Conservation (phyloP, 176 grass and related monocot genomes). For the Oryza longistaminata region DNA sequence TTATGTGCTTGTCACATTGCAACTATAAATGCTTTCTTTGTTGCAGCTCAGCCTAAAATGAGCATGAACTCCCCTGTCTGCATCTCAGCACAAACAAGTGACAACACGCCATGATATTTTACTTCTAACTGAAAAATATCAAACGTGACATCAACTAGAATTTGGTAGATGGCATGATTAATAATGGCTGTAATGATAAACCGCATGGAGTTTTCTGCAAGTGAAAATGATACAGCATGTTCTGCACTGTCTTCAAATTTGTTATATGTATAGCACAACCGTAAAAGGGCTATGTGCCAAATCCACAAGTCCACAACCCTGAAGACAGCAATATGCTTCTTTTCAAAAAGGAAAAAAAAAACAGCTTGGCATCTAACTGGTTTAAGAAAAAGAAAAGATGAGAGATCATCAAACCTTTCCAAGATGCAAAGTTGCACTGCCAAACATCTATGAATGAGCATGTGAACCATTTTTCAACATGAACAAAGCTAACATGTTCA, state of each 20-base stretch:
- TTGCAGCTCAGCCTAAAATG: not conserved
- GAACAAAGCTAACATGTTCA: not conserved
- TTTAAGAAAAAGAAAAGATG: slow-evolving; percentile 14
- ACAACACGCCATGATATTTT: not conserved
- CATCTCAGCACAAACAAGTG: not conserved
- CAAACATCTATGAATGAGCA: slow-evolving; percentile 20
- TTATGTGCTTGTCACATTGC: not conserved
- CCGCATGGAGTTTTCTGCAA: not conserved
- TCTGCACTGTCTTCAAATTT: not conserved
- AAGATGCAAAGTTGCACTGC: not conserved
- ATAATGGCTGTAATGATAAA: not conserved
- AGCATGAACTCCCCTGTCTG: not conserved
- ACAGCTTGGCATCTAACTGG: slow-evolving; percentile 1
- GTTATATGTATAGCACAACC: not conserved
- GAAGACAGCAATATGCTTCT: not conserved
- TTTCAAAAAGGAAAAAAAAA: not conserved
- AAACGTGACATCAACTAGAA: not conserved
- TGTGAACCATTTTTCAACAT: slow-evolving; percentile 13
- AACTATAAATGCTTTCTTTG: not conserved
- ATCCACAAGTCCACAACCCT: not conserved
- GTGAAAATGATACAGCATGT: not conserved
- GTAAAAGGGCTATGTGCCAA: not conserved
- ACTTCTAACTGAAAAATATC: not conserved
- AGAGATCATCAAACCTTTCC: not conserved
- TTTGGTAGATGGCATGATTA: not conserved